phyloP scores from a whole-genome alignment of 139 green algal genomes.

The Yamagishiella unicocca region DNA sequence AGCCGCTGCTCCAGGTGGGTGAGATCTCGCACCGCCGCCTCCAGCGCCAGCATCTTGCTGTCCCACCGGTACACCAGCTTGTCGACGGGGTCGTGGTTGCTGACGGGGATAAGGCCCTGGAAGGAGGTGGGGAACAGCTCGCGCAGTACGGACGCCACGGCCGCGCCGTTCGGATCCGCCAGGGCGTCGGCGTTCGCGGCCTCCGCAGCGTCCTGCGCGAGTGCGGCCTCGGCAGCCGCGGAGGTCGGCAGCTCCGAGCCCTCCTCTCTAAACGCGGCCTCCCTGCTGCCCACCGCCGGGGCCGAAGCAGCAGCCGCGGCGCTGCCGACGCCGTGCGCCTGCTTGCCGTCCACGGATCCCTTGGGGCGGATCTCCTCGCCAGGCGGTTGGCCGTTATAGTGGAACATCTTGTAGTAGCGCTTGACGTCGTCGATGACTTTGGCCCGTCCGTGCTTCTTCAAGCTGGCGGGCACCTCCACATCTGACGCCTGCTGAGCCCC shows the following conservation, averaged over 20 bases:
- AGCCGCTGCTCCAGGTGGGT: background rate
- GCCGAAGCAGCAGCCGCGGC: too few relatives aligned
- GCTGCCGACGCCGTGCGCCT: too few relatives aligned
- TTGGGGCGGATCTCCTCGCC: too few relatives aligned
- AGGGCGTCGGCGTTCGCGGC: background rate
- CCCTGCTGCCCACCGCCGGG: too few relatives aligned
- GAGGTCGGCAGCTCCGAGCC: too few relatives aligned
- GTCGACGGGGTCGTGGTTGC: background rate
- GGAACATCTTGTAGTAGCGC: conserved; percentile 2
- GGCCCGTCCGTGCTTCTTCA: background rate
- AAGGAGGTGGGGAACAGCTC: conserved; percentile 4
- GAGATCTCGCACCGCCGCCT: background rate
- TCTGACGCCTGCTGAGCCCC: too few relatives aligned
- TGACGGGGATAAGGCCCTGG: conserved; percentile 23
- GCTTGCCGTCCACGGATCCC: too few relatives aligned
- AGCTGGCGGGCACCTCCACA: too few relatives aligned
- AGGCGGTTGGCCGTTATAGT: too few relatives aligned
- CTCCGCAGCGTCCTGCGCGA: background rate
- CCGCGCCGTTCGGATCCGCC: conserved; percentile 4
- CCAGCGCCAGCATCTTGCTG: conserved; percentile 3
- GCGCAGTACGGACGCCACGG: background rate
- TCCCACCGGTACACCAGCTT: conserved; percentile 4
- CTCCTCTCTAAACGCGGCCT: too few relatives aligned
- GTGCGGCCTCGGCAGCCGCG: background rate
- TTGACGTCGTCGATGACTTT: background rate